These are phyloP conservation scores for Daedalea quercina DNA, from an alignment of 768 basidiomycete genomes.

Conservation along the genomic window DNA sequence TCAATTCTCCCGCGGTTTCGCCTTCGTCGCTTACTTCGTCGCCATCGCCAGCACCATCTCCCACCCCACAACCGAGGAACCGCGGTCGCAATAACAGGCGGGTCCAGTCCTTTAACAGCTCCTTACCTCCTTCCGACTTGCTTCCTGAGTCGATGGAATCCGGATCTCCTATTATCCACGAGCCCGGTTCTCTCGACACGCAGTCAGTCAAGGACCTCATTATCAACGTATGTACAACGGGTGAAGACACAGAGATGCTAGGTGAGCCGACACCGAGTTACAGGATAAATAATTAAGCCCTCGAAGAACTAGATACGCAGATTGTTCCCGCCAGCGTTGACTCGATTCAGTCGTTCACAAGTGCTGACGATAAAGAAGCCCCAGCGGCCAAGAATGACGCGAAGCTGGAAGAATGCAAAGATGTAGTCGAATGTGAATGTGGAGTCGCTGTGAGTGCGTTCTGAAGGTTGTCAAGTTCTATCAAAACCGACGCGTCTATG, in stretches of 20 bases:
- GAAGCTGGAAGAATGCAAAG: conserved; percentile 15
- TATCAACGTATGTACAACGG: conserved; percentile 7
- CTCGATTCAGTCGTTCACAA: conserved; percentile 35
- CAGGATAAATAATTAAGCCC: neutral
- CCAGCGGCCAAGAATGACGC: conserved; percentile 1
- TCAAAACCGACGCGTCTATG: neutral
- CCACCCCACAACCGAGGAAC: conserved; percentile 5
- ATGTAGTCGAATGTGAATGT: conserved; percentile 63
- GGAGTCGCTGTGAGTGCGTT: conserved; percentile 42
- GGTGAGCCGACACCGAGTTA: conserved; percentile 21
- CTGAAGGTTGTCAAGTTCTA: neutral
- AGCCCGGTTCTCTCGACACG: conserved; percentile 28
- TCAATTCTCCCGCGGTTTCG: conserved; percentile 15
- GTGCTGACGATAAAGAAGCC: conserved; percentile 3
- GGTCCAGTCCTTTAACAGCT: neutral
- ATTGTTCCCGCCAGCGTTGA: conserved; percentile 9
- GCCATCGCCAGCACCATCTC: conserved; percentile 3
- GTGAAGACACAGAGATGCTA: conserved; percentile 41
- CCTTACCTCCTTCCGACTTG: conserved; percentile 21
- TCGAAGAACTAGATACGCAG: conserved; percentile 29
- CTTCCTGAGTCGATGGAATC: conserved; percentile 2
- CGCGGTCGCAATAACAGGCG: neutral
- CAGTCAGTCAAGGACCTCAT: conserved; percentile 31
- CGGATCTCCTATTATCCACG: neutral
- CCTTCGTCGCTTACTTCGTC: neutral